Conservation (phyloP, 768 basidiomycete species). For the Hygrophoropsis aurantiaca region DNA sequence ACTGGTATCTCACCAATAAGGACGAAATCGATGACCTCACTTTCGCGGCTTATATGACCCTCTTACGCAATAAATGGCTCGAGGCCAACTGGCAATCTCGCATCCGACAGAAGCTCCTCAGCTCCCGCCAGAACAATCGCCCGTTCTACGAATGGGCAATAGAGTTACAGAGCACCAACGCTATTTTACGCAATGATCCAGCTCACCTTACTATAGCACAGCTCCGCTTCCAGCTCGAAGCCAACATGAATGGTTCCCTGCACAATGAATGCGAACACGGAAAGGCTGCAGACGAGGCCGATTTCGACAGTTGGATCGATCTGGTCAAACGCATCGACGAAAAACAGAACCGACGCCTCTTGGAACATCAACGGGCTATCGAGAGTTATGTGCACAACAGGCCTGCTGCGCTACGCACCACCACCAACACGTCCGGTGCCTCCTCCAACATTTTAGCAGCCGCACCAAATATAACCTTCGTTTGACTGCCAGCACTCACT, state of each 20-base stretch:
- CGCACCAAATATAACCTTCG: background rate
- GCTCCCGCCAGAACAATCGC: background rate
- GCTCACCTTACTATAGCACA: conserved; percentile 8
- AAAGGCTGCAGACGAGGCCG: conserved; percentile 2
- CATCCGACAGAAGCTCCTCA: conserved; percentile 3
- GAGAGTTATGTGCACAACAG: too few species aligned
- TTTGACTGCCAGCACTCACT: conserved; percentile 5
- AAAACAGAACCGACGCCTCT: background rate
- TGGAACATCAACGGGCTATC: background rate
- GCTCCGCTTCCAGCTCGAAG: conserved; percentile 14
- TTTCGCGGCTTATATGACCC: background rate
- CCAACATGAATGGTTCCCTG: conserved; percentile 11
- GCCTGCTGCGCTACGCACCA: background rate
- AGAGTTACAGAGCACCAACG: conserved; percentile 11
- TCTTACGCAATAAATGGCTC: background rate
- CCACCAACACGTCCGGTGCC: background rate
- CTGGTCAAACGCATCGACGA: background rate
- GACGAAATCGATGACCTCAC: background rate
- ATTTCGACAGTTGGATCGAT: conserved; percentile 1
- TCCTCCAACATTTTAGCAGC: background rate
- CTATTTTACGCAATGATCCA: conserved; percentile 6
- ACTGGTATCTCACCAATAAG: background rate
- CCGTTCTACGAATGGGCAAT: conserved; percentile 11
- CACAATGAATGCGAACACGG: conserved; percentile 7
- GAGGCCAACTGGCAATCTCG: background rate